Base-by-base conservation (phyloP, 352 stramenopile species). In the Globisporangium alternatum region DNA sequence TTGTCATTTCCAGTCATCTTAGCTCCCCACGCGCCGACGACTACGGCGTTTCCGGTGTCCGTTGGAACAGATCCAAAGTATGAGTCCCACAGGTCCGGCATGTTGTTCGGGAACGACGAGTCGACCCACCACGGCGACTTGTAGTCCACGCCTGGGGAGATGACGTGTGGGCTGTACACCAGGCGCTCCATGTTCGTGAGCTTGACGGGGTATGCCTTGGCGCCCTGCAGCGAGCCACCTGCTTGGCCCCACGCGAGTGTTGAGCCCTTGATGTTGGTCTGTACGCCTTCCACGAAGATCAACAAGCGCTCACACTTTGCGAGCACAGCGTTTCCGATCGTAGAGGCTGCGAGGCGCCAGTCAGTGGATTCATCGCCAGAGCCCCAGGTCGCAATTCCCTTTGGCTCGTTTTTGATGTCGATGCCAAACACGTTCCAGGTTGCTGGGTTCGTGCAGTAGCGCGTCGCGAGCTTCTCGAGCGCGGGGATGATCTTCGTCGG, bases 371-470 rank as follows among this genome's bases (percentile, higher is more conserved):
- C 60, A 47, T 88, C 70, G 48, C 78, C 81, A 63, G 72, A 76
- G 5, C 80, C 83, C 83, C 83, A 93, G 39, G 81, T 81, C 1
- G 83, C 78, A 33, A 73, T 85, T 4, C 81, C 81, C 53, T 89
- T 87, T 2, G 83, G 83, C 51, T 93, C 81, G 70, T 90, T 93
- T 67, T 93, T 93, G 65, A 93, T 76, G 56, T 93, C 81, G 35
- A 90, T 73, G 41, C 78, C 83, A 37, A 93, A 68, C 2, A 93
- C 81, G 53, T 93, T 93, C 83, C 83, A 93, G 5, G 77, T 72
- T 13, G 71, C 62, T 0, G 77, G 71, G 58, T 90, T 81, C 31
- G 81, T 56, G 56, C 81, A 90, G 68, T 90, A 90, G 54, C 81
- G 70, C 47, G 71, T 78, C 12, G 81, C 81, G 5, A 90, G 68